Evolutionary conservation across 1,284 basidiomycete genomes (phyloP), one percentile per base, ranked within the genome.

Genomic region (Schizophyllum commune): DNA sequence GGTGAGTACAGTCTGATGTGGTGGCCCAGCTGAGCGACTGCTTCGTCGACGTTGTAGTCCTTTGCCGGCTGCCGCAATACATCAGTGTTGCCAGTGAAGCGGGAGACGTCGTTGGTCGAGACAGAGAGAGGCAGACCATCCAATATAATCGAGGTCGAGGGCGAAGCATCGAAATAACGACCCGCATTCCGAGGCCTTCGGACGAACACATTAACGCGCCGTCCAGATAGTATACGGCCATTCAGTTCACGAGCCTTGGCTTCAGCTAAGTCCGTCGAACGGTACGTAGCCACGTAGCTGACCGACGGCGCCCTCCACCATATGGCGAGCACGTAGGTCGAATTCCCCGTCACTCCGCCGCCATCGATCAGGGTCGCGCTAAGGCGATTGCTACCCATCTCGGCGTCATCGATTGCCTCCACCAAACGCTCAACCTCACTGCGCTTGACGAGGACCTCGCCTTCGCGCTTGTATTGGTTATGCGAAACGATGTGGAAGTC

Each of bases 391-490:
- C 55, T 32, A 32, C 32, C 34, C 33, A 59, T 55, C 55, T 55
- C 53, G 27, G 55, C 55, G 17, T n/a, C 58, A 7, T 59, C 54
- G 67, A 66, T 27, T 64, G 59, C 56, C 62, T 57, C 34, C 17
- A 55, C 57, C 8, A 52, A 15, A 17, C 52, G 61, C 33, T 64
- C 61, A 54, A 65, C 60, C 55, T 67, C 64, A 52, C 65, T 58
- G 13, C 62, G 52, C 9, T 56, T 61, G 11, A 59, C 67, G 53
- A 67, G 58, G 55, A 54, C 39, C 39, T 57, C 27, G 39, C 55
- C n/a, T 15, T 20, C 13, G 47, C 52, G 39, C 20, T 39, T 51
- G 53, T 33, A 32, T 54, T 32, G 47, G 13, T 21, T 32, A 33
- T 57, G 32, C 9, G 54, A 47, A 39, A 60, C 11, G 58, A 68